Evolutionary conservation across 768 basidiomycete species (phyloP), one percentile per base, ranked within the genome.

Genomic region (Infundibulicybe gibba): DNA sequence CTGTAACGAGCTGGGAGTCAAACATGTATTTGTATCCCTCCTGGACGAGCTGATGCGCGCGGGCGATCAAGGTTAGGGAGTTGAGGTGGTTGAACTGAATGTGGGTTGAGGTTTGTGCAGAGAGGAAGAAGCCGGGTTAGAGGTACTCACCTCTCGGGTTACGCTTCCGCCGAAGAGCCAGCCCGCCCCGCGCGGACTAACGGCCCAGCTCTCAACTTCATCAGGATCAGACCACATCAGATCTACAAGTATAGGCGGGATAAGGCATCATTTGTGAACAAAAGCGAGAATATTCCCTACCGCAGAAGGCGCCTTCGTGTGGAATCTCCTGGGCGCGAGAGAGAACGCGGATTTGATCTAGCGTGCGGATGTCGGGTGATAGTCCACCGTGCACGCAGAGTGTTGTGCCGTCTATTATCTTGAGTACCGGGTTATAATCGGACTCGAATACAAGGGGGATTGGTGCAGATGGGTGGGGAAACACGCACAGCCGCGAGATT

Each of bases 181-280:
- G 0, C 95, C 95, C 5, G 95, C 95, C 15, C 95, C 95, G 33
- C 95, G 79, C 3, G 95, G 95, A 54, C 91, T 94, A 45, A 97
- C 91, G 4, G 93, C 94, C 95, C 95, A 98, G 35, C 88, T 94
- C 34, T 90, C 87, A 34, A 95, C 86, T 37, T 95, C 90, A 59
- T 97, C 94, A 3, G 88, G 94, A 63, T 97, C 94, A 32, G 90
- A 93, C 95, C 95, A 98, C 93, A 98, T 97, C 11, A 98, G 79
- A 61, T 97, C 93, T 93, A 43, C n/a, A 13, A 11, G 32, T 5
- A 5, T 10, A 43, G 13, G 21, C 15, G 11, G 15, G 38, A 12
- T 35, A 40, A 15, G 19, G 45, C 21, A 30, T 33, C 8, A 25
- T n/a, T n/a, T n/a, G n/a, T n/a, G n/a, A n/a, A n/a, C n/a, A 49